Percentiles rank a stretch among this genome's conserved stretches.
phyloP scores from a whole-genome alignment of 2,329 filamentous ascomycete species.

The Pseudocercospora crystallina region DNA sequence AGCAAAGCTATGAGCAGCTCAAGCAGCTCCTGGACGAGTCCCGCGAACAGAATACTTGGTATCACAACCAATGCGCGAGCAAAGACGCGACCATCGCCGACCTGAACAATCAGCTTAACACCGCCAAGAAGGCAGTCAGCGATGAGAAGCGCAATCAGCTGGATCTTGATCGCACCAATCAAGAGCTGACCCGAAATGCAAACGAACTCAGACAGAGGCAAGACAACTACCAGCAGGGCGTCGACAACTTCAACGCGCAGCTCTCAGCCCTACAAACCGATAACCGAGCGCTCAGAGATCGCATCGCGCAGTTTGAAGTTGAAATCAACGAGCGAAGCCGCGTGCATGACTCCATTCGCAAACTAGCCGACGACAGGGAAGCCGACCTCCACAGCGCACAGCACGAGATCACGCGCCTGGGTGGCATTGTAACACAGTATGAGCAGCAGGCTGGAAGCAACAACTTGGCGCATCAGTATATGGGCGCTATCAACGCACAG shows the following conservation, averaged over 20 bases:
- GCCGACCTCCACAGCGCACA: slow-evolving; percentile 1
- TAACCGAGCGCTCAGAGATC: background rate
- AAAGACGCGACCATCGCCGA: background rate
- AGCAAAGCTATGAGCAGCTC: background rate
- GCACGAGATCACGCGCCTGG: background rate
- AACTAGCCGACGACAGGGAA: background rate
- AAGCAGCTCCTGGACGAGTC: background rate
- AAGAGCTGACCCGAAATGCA: background rate
- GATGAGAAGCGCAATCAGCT: background rate
- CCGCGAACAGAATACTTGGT: slow-evolving; percentile 2
- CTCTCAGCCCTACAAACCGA: background rate
- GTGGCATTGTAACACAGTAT: background rate
- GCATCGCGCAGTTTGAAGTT: background rate
- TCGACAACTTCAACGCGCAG: background rate
- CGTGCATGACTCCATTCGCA: background rate
- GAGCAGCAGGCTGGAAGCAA: background rate
- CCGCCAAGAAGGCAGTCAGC: background rate
- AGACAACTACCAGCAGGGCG: background rate
- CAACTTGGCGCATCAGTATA: slow-evolving; percentile 1
- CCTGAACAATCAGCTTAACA: background rate
- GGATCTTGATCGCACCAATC: background rate
- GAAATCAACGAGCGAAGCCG: background rate
- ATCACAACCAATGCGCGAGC: slow-evolving; percentile 7
- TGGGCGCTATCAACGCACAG: slow-evolving; percentile 7
- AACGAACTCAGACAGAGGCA: background rate